A percentile compares a stretch with the other conserved stretches of the same genome.
Evolutionary conservation across 2,329 filamentous ascomycete species (phyloP).

Genomic region (Pseudocercospora fuligena): DNA sequence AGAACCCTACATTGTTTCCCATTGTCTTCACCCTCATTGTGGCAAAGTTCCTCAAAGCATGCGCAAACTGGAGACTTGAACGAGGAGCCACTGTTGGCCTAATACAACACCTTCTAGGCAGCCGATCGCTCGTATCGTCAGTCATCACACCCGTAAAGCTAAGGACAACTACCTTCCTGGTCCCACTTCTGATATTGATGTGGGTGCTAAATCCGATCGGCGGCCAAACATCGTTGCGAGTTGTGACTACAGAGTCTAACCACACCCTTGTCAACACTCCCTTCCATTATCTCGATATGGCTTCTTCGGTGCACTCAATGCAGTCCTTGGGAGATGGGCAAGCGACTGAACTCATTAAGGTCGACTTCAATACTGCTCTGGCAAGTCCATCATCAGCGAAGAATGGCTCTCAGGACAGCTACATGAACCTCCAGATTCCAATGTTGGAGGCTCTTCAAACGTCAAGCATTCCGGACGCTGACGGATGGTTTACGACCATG

Average conservation of each 20-base stretch:
- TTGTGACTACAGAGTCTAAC: constrained; percentile 5
- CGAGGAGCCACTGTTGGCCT: constrained; percentile 20
- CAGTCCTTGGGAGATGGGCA: background rate
- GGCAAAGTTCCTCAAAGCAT: constrained; percentile 23
- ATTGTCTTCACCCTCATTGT: constrained; percentile 23
- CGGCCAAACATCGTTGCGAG: constrained; percentile 12
- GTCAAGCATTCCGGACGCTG: background rate
- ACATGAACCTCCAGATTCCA: constrained; percentile 24
- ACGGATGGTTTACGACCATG: background rate
- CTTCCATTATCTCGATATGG: constrained; percentile 15
- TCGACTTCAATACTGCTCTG: background rate
- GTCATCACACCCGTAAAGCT: constrained; percentile 19
- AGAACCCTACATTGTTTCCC: constrained; percentile 25
- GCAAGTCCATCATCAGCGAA: constrained; percentile 9
- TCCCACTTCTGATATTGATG: constrained; percentile 8
- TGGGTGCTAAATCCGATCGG: background rate
- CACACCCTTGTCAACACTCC: constrained; percentile 10
- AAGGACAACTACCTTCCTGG: constrained; percentile 7
- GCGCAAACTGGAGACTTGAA: constrained; percentile 22
- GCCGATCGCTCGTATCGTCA: constrained; percentile 17
- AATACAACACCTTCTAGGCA: constrained; percentile 22
- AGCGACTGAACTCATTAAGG: background rate
- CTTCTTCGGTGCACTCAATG: background rate
- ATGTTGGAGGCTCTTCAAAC: constrained; percentile 20
- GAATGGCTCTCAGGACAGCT: constrained; percentile 24